A percentile compares a stretch with the other conserved stretches of the same genome.
phyloP scores from a whole-genome alignment of 2,329 filamentous ascomycete species.

The Purpureocillium lavendulum region DNA sequence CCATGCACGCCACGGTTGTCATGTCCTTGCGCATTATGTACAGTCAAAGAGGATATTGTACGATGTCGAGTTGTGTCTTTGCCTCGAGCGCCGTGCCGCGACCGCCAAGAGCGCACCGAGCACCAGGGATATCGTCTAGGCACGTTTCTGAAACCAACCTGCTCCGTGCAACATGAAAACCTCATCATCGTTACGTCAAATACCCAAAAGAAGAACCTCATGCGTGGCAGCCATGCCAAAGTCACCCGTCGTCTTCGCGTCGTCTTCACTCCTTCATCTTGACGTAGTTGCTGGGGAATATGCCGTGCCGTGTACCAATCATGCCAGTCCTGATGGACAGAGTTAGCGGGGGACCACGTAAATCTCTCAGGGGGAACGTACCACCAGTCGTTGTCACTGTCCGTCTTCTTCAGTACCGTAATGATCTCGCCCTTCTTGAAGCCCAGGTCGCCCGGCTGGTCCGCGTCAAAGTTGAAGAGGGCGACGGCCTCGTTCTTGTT shows the following conservation, averaged over 20 bases:
- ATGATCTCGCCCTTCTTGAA: slow-evolving; percentile 98
- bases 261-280: slow-evolving; percentile 48
- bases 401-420: slow-evolving; percentile 87
- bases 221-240: background rate
- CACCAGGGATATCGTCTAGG: no score
- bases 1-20: no score
- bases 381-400: slow-evolving; percentile 95
- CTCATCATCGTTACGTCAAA: no score
- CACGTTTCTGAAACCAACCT: no score
- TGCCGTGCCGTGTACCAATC: slow-evolving; percentile 76
- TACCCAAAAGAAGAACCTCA: no score
- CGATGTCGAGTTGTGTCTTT: no score
- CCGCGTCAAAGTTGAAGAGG: slow-evolving; percentile 87
- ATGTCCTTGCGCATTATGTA: background rate
- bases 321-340: slow-evolving; percentile 63
- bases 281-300: slow-evolving; percentile 81
- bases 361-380: no score
- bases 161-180: no score
- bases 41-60: background rate
- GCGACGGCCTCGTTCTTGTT: slow-evolving; percentile 79
- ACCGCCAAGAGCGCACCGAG: no score
- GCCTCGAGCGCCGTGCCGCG: no score
- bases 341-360: slow-evolving; percentile 4
- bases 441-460: slow-evolving; percentile 82
- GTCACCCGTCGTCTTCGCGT: no score